Evolutionary conservation across 192 early-diverging fungal species (phyloP), one percentile per base, ranked within the genome.

Genomic region (Paraglomus occultum): DNA sequence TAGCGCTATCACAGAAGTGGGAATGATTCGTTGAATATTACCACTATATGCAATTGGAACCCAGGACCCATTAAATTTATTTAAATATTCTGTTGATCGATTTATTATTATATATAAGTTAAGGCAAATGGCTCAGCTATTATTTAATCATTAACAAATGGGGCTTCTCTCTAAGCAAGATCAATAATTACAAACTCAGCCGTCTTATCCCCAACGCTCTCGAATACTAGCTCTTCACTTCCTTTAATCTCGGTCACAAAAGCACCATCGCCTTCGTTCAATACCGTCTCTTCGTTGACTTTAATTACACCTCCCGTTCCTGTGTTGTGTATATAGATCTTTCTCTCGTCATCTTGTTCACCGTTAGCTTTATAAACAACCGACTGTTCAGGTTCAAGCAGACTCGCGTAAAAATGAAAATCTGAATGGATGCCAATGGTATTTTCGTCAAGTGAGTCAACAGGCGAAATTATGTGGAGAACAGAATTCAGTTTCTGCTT

Each of bases 101-200:
- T 31, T 31, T 31, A 31, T 31, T 31, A 31, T 31, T 31, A 31
- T 3, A 2, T 31, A 31, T 31, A 31, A 31, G 31, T 31, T 31
- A 31, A 31, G 3, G 3, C 31, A 31, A 31, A n/a, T n/a, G n/a
- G n/a, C n/a, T 3, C 31, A 3, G 31, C 31, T 31, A 31, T 31
- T 31, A 31, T 31, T 31, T 31, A 31, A 31, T 31, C 31, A 31
- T 31, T 31, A 31, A 31, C 31, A 31, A 1, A 31, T 31, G 1
- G n/a, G 31, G 31, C 31, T 31, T 31, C 31, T 31, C 31, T 31
- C 31, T 72, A 72, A 38, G 51, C 45, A 17, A 72, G 22, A 43
- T 73, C 71, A 48, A 73, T 67, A 51, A 67, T 17, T n/a, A 73
- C 64, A 43, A 73, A 67, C 57, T 73, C 71, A 4, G 44, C 71